A percentile compares a stretch with the other conserved stretches of the same genome.
Conservation (phyloP, 2,329 filamentous ascomycete genomes). For the Aciculosporium take region DNA sequence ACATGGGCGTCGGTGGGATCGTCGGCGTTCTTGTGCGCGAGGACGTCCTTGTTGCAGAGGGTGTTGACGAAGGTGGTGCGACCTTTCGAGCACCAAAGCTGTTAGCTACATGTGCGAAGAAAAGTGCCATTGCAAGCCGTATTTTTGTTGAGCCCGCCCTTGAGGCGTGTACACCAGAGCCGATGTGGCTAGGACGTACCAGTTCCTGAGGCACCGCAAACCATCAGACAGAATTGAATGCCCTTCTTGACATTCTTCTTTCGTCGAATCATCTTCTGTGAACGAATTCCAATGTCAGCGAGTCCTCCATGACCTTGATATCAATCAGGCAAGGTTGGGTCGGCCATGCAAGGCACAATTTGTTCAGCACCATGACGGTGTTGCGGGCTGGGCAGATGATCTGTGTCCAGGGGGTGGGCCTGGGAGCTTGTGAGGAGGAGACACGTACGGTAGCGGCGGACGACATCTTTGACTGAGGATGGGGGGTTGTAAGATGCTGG, state of each 20-base stretch:
- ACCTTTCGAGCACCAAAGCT: slow-evolving; percentile 34
- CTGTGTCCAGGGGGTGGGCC: slow-evolving; percentile 1
- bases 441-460: slow-evolving; percentile 11
- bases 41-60: slow-evolving; percentile 86
- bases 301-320: background rate
- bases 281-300: slow-evolving; percentile 16
- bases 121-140: background rate
- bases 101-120: background rate
- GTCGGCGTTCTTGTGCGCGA: slow-evolving; percentile 83
- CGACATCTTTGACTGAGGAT: slow-evolving; percentile 12
- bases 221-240: slow-evolving; percentile 99
- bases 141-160: background rate
- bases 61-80: slow-evolving; percentile 99
- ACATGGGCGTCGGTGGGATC: slow-evolving; percentile 78
- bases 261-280: slow-evolving; percentile 84
- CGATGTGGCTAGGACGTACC: slow-evolving; percentile 41
- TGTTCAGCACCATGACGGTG: background rate
- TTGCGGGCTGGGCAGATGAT: background rate
- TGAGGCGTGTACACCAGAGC: background rate
- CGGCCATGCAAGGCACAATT: slow-evolving; percentile 6
- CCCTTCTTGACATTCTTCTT: slow-evolving; percentile 99
- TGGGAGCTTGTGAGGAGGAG: slow-evolving; percentile 4
- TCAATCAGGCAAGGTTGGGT: background rate
- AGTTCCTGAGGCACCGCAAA: slow-evolving; percentile 96
- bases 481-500: slow-evolving; percentile 4